Base-by-base conservation (phyloP, 169 alveolate species). In the Plasmodium billcollinsi region DNA sequence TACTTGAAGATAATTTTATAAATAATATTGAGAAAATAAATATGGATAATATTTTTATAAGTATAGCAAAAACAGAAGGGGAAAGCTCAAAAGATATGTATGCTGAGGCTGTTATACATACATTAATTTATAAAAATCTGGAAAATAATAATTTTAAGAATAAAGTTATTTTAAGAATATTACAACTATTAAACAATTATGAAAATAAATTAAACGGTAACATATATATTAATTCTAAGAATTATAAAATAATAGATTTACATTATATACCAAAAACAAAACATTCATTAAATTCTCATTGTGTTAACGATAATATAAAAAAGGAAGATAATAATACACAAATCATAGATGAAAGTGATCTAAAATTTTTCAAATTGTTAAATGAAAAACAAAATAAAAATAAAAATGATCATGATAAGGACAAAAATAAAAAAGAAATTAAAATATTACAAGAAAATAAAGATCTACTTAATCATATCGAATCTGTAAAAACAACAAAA, bases 71-170 rank as follows among this genome's bases (percentile, higher is more conserved):
- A 85, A 72, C 72, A 43, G 72, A 85, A 45, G 92, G 92, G 14
- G 92, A 85, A 85, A 43, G 73, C 18, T 56, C 73, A 18, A 85
- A 74, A 66, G 86, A 85, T 26, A 71, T 85, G 85, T 85, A 85
- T 71, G 92, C 92, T 39, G 88, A 85, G n/a, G 92, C 92, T 43
- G 92, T 85, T 85, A 58, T 85, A 29, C 92, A 85, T 73, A 14
- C 92, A 11, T 52, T 24, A 2, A 33, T 85, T 14, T 63, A 71
- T 20, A 69, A 85, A 63, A 47, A 71, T 63, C 58, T 85, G 76
- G 50, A 59, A 49, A 71, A 85, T 45, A 3, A 39, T 18, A 3
- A 61, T 56, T 72, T 85, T 59, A 85, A 85, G 71, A 85, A 85
- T 59, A 69, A 58, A 70, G 49, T 85, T 69, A 20, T 71, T 8